These are phyloP conservation scores for Rhodosporidiobolus odoratus DNA, from an alignment of 768 basidiomycete species.

Conservation along the genomic window DNA sequence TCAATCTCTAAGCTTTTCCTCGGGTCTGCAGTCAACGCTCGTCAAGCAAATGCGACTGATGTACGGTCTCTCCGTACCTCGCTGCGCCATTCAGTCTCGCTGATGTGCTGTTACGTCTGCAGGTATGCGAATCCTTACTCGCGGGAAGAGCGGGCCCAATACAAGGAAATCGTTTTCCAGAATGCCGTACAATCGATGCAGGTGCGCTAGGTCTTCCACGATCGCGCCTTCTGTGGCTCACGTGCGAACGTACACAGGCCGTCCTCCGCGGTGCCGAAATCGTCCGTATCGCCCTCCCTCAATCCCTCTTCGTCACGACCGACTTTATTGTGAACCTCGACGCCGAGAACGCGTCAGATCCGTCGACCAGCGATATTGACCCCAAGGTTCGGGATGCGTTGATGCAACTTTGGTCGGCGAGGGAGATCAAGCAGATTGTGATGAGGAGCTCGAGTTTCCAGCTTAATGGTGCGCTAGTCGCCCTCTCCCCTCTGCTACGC, in stretches of 20 bases:
- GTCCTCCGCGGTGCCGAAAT: conserved; percentile 22
- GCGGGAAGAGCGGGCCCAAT: conserved; percentile 76
- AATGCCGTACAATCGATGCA: conserved; percentile 92
- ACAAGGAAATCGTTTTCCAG: conserved; percentile 87
- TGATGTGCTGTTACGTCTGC: background rate
- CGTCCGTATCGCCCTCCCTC: background rate
- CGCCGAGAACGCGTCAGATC: conserved; percentile 2
- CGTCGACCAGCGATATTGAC: background rate
- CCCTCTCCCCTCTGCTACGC: background rate
- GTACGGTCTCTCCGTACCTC: conserved; percentile 41
- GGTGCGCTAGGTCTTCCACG: conserved; percentile 50
- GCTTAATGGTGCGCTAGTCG: conserved; percentile 17
- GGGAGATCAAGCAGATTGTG: conserved; percentile 9
- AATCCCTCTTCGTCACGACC: background rate
- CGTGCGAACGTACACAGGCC: background rate
- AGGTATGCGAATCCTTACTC: conserved; percentile 54
- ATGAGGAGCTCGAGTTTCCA: conserved; percentile 2
- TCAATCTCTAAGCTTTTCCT: background rate
- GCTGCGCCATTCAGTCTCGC: too few species aligned
- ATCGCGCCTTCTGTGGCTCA: too few species aligned
- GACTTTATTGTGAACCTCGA: conserved; percentile 5
- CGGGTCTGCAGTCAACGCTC: background rate
- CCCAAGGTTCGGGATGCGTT: conserved; percentile 7
- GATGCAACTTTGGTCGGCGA: conserved; percentile 9
- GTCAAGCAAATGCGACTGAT: conserved; percentile 96